These are phyloP conservation scores for Medicago truncatula DNA, from an alignment of 306 rosid genomes.

Conservation along the genomic window DNA sequence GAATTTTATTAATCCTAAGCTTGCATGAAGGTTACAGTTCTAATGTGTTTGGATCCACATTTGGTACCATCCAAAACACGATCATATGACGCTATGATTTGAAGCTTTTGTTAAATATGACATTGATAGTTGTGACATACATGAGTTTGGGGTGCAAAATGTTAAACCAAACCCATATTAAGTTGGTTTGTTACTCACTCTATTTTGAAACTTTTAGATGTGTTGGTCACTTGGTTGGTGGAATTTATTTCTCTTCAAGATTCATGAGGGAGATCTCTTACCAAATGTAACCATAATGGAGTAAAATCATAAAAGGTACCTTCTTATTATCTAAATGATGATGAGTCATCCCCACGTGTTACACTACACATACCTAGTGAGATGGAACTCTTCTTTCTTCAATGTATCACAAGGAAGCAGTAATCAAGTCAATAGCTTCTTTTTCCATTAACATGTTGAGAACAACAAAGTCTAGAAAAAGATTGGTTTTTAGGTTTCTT, in stretches of 20 bases:
- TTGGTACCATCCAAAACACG: no score
- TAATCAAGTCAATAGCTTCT: constrained; percentile 51
- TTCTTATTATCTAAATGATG: constrained; percentile 42
- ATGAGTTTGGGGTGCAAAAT: no score
- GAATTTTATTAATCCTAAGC: no score
- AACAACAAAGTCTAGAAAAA: constrained; percentile 29
- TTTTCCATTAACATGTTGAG: constrained; percentile 51
- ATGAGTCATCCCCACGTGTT: constrained; percentile 78
- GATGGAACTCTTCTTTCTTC: constrained; percentile 48
- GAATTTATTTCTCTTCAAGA: constrained; percentile 28
- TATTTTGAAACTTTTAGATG: no score
- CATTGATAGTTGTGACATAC: no score
- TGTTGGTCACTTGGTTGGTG: constrained; percentile 36
- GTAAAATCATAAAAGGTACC: background rate
- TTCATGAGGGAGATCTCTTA: constrained; percentile 46
- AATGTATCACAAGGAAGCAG: constrained; percentile 42
- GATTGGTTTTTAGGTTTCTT: constrained; percentile 45
- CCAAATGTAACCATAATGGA: constrained; percentile 40
- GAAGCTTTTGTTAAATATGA: no score
- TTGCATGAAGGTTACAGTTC: no score
- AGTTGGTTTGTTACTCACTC: no score
- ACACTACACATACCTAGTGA: constrained; percentile 43
- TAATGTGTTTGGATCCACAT: no score
- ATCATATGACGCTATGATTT: no score
- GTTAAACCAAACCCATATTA: no score